A percentile compares a stretch with the other conserved stretches of the same genome.
phyloP scores from a whole-genome alignment of 2,329 filamentous ascomycete genomes.

The Tolypocladium pustulatum region DNA sequence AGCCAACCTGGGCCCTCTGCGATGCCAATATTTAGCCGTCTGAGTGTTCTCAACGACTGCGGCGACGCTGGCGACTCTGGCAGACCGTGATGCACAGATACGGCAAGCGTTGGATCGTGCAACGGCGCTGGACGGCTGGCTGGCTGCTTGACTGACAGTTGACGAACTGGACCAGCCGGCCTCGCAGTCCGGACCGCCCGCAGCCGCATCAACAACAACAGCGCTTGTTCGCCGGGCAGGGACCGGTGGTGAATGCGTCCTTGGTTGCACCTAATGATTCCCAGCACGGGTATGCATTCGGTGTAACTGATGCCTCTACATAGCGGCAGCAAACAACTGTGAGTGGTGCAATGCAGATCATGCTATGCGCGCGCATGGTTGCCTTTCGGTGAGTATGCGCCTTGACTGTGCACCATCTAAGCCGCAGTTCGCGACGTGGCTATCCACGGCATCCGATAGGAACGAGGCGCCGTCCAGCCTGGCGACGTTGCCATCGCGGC shows the following conservation, averaged over 20 bases:
- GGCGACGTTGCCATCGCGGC: background rate
- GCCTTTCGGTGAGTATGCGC: background rate
- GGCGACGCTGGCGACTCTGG: too few relatives aligned
- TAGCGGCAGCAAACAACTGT: background rate
- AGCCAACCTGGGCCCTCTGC: background rate
- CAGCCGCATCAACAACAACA: background rate
- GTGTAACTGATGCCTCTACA: background rate
- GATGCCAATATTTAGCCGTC: background rate
- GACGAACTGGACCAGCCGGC: background rate
- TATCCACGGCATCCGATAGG: conserved; percentile 1
- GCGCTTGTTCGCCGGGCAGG: too few relatives aligned
- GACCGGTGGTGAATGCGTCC: background rate
- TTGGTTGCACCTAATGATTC: background rate
- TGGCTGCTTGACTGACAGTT: background rate
- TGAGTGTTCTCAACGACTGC: background rate
- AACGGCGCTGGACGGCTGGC: background rate
- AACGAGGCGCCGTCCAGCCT: background rate
- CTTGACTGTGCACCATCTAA: conserved; percentile 1
- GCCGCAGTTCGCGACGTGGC: background rate
- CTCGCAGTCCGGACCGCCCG: background rate
- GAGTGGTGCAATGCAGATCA: background rate
- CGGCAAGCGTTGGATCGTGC: conserved; percentile 1
- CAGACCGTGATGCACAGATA: too few relatives aligned
- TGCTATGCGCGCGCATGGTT: background rate
- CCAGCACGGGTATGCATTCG: background rate